A percentile compares a stretch with the other conserved stretches of the same genome.
Evolutionary conservation across 441 rosid species (phyloP).

Genomic region (Mallotus repandus): DNA sequence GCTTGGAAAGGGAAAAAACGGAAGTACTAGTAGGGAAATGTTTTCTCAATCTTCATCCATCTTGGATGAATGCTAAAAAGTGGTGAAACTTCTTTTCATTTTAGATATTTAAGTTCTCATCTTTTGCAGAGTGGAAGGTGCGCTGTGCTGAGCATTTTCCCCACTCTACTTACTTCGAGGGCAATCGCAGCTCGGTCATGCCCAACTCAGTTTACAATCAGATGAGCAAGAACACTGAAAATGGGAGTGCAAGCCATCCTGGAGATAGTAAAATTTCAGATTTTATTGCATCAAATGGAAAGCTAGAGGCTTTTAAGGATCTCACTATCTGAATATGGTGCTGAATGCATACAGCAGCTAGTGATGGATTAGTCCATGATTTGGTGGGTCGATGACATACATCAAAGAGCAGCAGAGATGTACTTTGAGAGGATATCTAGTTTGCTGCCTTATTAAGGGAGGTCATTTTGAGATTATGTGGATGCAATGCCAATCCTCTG

Average conservation of each 20-base stretch:
- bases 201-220: slow-evolving; percentile 49
- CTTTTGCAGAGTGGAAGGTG: slow-evolving; percentile 83
- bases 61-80: background rate
- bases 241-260: slow-evolving; percentile 53
- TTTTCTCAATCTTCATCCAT: background rate
- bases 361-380: slow-evolving; percentile 19
- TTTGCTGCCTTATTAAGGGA: slow-evolving; percentile 13
- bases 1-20: background rate
- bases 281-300: slow-evolving; percentile 58
- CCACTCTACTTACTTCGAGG: slow-evolving; percentile 78
- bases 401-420: slow-evolving; percentile 18
- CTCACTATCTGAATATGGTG: slow-evolving; percentile 52
- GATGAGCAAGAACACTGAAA: slow-evolving; percentile 42
- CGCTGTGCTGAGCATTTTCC: slow-evolving; percentile 72
- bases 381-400: slow-evolving; percentile 10
- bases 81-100: background rate
- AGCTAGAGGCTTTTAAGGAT: slow-evolving; percentile 68
- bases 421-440: slow-evolving; percentile 1
- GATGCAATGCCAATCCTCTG: slow-evolving; percentile 5
- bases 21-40: too few relatives aligned
- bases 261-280: slow-evolving; percentile 41
- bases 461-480: slow-evolving; percentile 15
- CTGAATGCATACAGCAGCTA: slow-evolving; percentile 23
- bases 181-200: slow-evolving; percentile 57
- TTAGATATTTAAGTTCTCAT: background rate